phyloP scores from a whole-genome alignment of 495 filamentous ascomycete genomes.

The Lasiosphaeria ovina region DNA sequence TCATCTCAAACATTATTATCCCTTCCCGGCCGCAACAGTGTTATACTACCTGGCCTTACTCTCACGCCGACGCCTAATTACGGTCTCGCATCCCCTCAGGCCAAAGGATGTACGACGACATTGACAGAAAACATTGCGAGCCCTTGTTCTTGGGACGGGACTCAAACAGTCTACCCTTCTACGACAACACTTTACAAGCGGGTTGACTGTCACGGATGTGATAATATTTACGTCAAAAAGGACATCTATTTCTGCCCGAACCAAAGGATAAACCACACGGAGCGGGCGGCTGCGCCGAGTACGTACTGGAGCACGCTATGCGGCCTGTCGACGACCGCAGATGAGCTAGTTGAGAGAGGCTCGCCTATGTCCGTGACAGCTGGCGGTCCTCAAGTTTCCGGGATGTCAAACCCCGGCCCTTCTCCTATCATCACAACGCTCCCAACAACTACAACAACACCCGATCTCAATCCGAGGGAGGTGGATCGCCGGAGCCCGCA shows the following conservation, averaged over 20 bases:
- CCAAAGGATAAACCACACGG: conserved; percentile 19
- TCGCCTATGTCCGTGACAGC: conserved; percentile 4
- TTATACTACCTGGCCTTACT: background rate
- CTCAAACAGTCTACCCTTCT: conserved; percentile 26
- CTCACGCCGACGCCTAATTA: background rate
- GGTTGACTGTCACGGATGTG: conserved; percentile 36
- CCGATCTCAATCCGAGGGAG: background rate
- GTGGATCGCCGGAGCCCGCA: background rate
- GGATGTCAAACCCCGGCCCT: background rate
- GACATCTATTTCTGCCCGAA: conserved; percentile 29
- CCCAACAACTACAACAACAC: conserved; percentile 1
- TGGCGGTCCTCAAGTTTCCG: background rate
- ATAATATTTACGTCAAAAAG: conserved; percentile 16
- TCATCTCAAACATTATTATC: no score
- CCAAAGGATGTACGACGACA: conserved; percentile 31
- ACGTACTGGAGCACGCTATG: conserved; percentile 33
- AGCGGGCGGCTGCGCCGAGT: conserved; percentile 14
- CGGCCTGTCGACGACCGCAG: conserved; percentile 6
- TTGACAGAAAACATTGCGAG: conserved; percentile 5
- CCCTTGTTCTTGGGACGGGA: conserved; percentile 33
- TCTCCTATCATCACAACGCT: conserved; percentile 8
- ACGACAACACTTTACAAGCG: conserved; percentile 22
- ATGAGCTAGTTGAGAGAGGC: background rate
- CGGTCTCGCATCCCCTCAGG: background rate
- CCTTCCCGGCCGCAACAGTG: background rate